phyloP scores from a whole-genome alignment of 202 grass and related monocot species.

The Dendrocalamus latiflorus region DNA sequence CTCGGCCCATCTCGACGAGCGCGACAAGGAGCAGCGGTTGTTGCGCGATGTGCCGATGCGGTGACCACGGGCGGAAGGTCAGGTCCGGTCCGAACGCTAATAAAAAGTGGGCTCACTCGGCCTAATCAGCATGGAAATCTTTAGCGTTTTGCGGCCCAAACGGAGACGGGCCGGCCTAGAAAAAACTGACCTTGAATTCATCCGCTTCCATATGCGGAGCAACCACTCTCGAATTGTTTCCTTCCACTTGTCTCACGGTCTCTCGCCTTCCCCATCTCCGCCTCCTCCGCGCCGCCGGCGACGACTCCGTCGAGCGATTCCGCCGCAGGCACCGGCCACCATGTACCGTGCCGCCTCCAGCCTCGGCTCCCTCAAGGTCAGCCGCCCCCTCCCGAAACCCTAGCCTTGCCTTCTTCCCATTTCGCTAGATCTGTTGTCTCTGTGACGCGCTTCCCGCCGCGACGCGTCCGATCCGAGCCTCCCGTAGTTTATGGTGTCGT shows the following conservation, averaged over 20 bases:
- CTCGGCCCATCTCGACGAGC: slow-evolving; percentile 39
- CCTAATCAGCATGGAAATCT: not conserved
- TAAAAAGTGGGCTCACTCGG: not conserved
- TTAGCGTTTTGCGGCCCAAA: not conserved
- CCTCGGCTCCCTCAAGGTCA: slow-evolving; percentile 74
- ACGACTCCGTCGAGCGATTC: slow-evolving; percentile 11
- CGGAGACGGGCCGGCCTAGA: not conserved
- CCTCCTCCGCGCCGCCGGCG: slow-evolving; percentile 27
- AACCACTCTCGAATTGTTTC: not conserved
- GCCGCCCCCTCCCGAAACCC: slow-evolving; percentile 18
- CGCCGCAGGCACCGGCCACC: slow-evolving; percentile 9
- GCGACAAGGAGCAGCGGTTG: slow-evolving; percentile 24
- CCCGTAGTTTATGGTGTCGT: not conserved
- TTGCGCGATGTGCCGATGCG: not conserved
- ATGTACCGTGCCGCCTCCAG: slow-evolving; percentile 65
- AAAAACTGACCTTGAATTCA: not conserved
- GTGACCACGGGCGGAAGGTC: too few relatives aligned
- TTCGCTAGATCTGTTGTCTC: slow-evolving; percentile 36
- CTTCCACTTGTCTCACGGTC: slow-evolving; percentile 21
- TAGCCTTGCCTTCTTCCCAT: slow-evolving; percentile 1
- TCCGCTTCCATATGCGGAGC: not conserved
- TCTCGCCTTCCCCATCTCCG: slow-evolving; percentile 11
- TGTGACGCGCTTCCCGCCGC: not conserved
- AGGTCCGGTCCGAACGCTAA: not conserved
- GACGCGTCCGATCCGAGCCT: slow-evolving; percentile 37